These are phyloP conservation scores for Backusella luteola DNA, from an alignment of 192 early-diverging fungal genomes.

Conservation along the genomic window DNA sequence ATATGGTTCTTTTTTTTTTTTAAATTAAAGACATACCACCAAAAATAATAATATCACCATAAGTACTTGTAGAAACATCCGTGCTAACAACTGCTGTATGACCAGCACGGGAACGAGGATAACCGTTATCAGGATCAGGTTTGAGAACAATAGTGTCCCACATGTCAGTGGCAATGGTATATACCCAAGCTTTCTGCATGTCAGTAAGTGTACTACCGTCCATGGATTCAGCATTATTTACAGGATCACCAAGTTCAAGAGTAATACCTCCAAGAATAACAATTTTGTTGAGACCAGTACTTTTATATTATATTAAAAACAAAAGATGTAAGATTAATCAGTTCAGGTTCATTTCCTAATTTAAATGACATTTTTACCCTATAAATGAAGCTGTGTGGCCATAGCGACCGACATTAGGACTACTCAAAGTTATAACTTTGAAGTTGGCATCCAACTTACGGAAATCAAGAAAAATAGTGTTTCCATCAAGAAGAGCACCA, in stretches of 20 bases:
- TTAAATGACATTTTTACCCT: constrained; percentile 7
- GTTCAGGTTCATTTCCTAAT: neutral
- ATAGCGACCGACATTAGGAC: constrained; percentile 13
- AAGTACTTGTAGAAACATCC: no score
- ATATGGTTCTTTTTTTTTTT: neutral
- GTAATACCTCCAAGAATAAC: constrained; percentile 17
- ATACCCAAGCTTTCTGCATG: constrained; percentile 17
- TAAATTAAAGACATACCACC: neutral
- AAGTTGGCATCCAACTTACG: constrained; percentile 7
- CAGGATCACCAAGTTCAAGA: no score
- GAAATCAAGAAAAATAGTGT: constrained; percentile 11
- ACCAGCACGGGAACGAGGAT: constrained; percentile 3
- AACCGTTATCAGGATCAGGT: neutral
- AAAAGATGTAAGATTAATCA: neutral
- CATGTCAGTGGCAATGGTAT: constrained; percentile 14
- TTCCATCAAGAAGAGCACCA: neutral
- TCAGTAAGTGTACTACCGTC: neutral
- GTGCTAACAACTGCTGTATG: constrained; percentile 27
- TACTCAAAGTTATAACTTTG: neutral
- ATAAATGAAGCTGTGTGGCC: constrained; percentile 25
- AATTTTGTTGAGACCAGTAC: no score
- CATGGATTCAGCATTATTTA: neutral
- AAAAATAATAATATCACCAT: neutral
- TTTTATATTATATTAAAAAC: neutral
- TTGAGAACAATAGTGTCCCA: neutral